Percentiles rank a stretch among this genome's conserved stretches.
phyloP scores from a whole-genome alignment of 257 asterid genomes.

The Nicotiana sylvestris region DNA sequence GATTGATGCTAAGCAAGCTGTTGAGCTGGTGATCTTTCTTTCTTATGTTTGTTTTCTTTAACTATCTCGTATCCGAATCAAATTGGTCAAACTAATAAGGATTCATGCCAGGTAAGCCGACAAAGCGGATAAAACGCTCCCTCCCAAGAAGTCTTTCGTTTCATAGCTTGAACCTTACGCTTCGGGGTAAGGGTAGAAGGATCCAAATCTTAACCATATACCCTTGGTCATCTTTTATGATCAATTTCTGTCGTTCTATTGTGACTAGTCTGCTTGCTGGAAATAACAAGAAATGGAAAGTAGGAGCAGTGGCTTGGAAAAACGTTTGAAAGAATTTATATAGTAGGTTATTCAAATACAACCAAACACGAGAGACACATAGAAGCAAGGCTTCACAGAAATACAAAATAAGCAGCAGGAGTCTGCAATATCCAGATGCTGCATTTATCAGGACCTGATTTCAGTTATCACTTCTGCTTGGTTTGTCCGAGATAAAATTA shows the following conservation, averaged over 20 bases:
- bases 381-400: background rate
- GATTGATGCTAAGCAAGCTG: background rate
- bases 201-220: background rate
- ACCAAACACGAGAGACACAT: background rate
- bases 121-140: background rate
- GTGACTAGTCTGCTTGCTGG: background rate
- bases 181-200: background rate
- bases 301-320: background rate
- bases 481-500: slow-evolving; percentile 50
- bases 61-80: background rate
- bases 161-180: too few species aligned
- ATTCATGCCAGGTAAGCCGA: background rate
- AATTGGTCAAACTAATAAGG: background rate
- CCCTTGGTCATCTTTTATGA: background rate
- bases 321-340: background rate
- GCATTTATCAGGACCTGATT: background rate
- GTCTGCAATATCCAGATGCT: background rate
- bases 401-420: background rate
- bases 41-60: background rate
- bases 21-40: background rate
- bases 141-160: background rate
- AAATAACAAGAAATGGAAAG: background rate
- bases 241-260: background rate
- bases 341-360: background rate
- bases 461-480: slow-evolving; percentile 48